Conservation (phyloP, 83 land plant species). For the Thuja plicata region DNA sequence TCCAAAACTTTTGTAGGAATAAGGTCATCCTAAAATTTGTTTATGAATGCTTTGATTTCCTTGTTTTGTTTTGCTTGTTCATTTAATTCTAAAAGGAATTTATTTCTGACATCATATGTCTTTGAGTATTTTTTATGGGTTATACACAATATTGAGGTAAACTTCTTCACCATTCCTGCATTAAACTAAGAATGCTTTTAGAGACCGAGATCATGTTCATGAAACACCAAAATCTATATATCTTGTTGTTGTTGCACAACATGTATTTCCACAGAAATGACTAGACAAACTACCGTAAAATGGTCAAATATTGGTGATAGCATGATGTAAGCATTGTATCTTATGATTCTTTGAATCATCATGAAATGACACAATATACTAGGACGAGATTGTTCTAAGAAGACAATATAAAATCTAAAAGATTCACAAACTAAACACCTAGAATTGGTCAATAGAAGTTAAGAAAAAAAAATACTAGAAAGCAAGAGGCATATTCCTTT, state of each 20-base stretch:
- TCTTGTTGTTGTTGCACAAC: background rate
- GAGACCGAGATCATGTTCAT: background rate
- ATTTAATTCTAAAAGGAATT: slow-evolving; percentile 34
- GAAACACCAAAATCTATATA: background rate
- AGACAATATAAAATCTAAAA: background rate
- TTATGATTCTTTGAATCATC: background rate
- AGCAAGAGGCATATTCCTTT: background rate
- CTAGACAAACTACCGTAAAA: background rate
- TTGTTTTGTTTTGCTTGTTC: slow-evolving; percentile 67
- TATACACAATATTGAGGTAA: slow-evolving; percentile 44
- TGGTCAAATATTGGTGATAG: background rate
- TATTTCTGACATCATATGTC: slow-evolving; percentile 43
- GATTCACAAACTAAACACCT: background rate
- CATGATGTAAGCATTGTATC: background rate
- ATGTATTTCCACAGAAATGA: background rate
- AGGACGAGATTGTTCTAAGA: background rate
- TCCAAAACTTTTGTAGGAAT: slow-evolving; percentile 67
- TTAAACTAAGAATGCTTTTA: background rate
- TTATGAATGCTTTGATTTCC: slow-evolving; percentile 45
- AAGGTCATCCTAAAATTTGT: slow-evolving; percentile 43
- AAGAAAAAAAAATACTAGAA: background rate
- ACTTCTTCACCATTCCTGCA: slow-evolving; percentile 75
- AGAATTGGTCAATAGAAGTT: background rate
- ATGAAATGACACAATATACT: background rate
- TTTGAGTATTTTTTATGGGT: slow-evolving; percentile 74